Base-by-base conservation (phyloP, 2,329 filamentous ascomycete genomes). In the Scopulariopsis brevicaulis region DNA sequence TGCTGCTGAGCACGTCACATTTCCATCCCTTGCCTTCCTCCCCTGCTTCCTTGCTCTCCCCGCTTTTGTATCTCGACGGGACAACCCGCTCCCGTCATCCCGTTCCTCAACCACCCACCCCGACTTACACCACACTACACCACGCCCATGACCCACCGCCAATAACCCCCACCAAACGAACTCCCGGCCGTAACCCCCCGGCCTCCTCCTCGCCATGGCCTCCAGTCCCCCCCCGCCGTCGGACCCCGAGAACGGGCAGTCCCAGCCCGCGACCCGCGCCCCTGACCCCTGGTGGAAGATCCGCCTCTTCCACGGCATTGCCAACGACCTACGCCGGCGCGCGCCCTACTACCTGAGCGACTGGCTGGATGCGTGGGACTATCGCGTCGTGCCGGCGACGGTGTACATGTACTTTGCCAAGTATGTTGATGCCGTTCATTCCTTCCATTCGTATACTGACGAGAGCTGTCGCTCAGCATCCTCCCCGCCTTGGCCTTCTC, bases 401-500 rank as follows among this genome's bases (percentile, higher is more conserved):
- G 76, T 95, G 34, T 95, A 95, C 72, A 96, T 95, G 89, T 96
- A 94, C 74, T 96, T 95, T 79, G 90, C 90, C 62, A 95, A 95
- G 89, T 93, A 57, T 28, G 55, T 34, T 61, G 77, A 63, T 22
- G 55, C 24, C 24, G 1, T 22, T 11, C 6, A 58, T 32, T 51
- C 37, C 22, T 50, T 25, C 37, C 53, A 25, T 60, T 53, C 10
- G 59, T 32, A 50, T 50, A 14, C 46, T 50, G 20, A 50, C 46
- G n/a, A 3, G 8, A 10, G 8, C 8, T n/a, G 8, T 24, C 20
- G 12, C n/a, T 8, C 32, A 94, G 89, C 73, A 94, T 96, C 66
- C 73, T 96, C 14, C 90, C 91, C 1, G 90, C 91, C 1, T 73
- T 96, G 60, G 91, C 91, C 54, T 96, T 96, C 73, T 94, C 89